Conservation (phyloP, 164 flowering plant genomes). For the Magnolia changhungtana region DNA sequence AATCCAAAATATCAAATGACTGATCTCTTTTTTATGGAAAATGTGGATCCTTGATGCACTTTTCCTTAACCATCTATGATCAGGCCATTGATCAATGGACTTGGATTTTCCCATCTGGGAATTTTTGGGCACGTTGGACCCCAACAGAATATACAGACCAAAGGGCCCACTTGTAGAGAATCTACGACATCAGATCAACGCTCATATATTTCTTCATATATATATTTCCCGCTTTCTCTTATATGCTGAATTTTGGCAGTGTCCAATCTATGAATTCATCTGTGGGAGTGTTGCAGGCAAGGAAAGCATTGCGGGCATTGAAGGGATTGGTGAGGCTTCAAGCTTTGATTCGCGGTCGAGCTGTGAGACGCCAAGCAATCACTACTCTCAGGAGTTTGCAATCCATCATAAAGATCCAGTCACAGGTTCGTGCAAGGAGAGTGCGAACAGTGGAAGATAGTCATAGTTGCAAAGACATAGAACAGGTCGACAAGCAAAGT, state of each 20-base stretch:
- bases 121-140: no score
- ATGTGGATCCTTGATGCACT: no score
- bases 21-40: no score
- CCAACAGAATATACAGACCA: no score
- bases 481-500: slow-evolving; percentile 16
- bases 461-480: slow-evolving; percentile 12
- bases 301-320: slow-evolving; percentile 79
- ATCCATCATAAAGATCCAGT: slow-evolving; percentile 31
- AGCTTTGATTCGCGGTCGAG: slow-evolving; percentile 72
- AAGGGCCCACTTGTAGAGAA: no score
- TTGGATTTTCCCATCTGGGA: no score
- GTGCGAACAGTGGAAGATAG: slow-evolving; percentile 12
- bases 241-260: neutral
- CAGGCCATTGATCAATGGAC: no score
- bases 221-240: neutral
- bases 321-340: slow-evolving; percentile 85
- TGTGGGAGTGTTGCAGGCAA: slow-evolving; percentile 44
- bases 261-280: neutral
- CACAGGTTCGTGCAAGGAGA: slow-evolving; percentile 28
- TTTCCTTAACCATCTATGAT: no score
- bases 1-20: no score
- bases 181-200: no score
- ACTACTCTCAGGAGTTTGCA: slow-evolving; percentile 33
- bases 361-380: slow-evolving; percentile 52
- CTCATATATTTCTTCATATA: no score